phyloP scores from a whole-genome alignment of 176 grass and related monocot genomes.

The Microstegium vimineum region DNA sequence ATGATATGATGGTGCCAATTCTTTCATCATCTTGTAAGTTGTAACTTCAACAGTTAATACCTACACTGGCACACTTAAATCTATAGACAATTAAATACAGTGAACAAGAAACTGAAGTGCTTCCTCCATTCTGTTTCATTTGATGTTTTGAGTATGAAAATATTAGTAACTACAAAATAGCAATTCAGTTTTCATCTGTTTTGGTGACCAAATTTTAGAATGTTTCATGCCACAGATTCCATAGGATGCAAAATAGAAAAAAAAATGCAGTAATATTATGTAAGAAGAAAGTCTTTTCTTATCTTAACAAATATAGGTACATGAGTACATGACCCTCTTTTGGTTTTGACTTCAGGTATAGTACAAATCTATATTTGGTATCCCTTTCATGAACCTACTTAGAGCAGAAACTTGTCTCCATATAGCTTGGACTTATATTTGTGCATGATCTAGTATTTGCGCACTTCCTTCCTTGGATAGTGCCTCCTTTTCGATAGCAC shows the following conservation, averaged over 20 bases:
- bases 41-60: conserved; percentile 10
- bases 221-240: not conserved
- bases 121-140: not conserved
- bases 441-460: not conserved
- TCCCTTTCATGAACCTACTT: not conserved
- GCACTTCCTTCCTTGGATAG: not conserved
- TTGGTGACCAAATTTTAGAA: not conserved
- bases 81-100: not conserved
- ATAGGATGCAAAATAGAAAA: not conserved
- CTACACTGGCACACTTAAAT: not conserved
- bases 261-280: not conserved
- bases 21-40: not conserved
- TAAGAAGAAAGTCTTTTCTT: not conserved
- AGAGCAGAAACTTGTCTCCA: not conserved
- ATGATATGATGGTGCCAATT: not conserved
- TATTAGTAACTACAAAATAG: not conserved
- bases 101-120: not conserved
- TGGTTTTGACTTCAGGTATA: conserved; percentile 1
- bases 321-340: not conserved
- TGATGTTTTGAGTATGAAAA: not conserved
- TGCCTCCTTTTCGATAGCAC: not conserved
- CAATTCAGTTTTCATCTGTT: not conserved
- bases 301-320: not conserved
- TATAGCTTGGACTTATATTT: conserved; percentile 4
- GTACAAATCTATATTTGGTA: conserved; percentile 2